Percentiles rank a stretch among this genome's conserved stretches.
Evolutionary conservation across 1,284 basidiomycete genomes (phyloP).

Genomic region (Apiotrichum veenhuisii): DNA sequence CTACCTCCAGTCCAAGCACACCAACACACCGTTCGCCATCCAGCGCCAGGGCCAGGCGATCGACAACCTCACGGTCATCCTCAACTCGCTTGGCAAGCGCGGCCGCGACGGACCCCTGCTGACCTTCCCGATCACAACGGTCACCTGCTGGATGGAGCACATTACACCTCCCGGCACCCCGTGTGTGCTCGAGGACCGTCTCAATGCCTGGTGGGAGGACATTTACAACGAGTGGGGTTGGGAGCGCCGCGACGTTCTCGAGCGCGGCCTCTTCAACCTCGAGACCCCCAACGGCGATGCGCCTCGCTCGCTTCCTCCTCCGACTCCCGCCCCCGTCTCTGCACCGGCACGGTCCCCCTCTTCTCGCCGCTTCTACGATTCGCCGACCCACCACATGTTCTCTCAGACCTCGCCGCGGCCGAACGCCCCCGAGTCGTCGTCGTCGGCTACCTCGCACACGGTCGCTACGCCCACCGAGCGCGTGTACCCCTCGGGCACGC

Average conservation of each 20-base stretch:
- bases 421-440: slow-evolving; percentile 3
- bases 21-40: slow-evolving; percentile 29
- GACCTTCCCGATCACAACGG: slow-evolving; percentile 40
- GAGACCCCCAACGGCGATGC: neutral
- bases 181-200: slow-evolving; percentile 29
- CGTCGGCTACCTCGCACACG: slow-evolving; percentile 10
- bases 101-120: slow-evolving; percentile 44
- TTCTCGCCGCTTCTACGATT: neutral
- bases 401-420: slow-evolving; percentile 7
- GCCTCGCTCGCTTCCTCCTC: neutral
- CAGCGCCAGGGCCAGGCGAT: slow-evolving; percentile 47
- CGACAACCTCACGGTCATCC: slow-evolving; percentile 46
- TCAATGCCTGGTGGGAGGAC: slow-evolving; percentile 41
- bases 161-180: slow-evolving; percentile 23
- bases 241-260: slow-evolving; percentile 29
- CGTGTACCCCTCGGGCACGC: slow-evolving; percentile 4
- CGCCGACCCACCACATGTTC: neutral
- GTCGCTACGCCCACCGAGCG: slow-evolving; percentile 8
- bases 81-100: slow-evolving; percentile 40
- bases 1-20: slow-evolving; percentile 47
- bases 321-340: neutral
- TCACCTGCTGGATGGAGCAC: slow-evolving; percentile 44
- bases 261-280: slow-evolving; percentile 26
- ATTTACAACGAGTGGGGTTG: slow-evolving; percentile 38
- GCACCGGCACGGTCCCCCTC: neutral